A percentile compares a stretch with the other conserved stretches of the same genome.
Evolutionary conservation across 2,329 filamentous ascomycete species (phyloP).

Genomic region (Paecilomyces niveus): DNA sequence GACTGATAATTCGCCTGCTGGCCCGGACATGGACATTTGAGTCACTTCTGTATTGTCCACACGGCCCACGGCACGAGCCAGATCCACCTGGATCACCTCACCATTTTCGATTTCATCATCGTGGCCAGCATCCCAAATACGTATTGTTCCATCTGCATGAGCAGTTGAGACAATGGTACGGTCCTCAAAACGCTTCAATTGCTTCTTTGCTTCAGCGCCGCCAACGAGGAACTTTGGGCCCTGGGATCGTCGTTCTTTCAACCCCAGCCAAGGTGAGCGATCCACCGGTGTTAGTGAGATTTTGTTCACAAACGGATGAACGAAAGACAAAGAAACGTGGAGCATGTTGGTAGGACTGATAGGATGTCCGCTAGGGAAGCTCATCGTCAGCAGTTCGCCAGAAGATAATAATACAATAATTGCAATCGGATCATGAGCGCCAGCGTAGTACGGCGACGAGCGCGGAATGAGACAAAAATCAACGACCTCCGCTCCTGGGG

Average conservation of each 20-base stretch:
- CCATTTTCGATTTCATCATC: constrained; percentile 90
- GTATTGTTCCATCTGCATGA: constrained; percentile 85
- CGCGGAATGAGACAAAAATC: constrained; percentile 82
- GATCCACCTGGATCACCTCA: constrained; percentile 72
- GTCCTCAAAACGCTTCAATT: constrained; percentile 69
- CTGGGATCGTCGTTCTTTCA: constrained; percentile 75
- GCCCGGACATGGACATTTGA: constrained; percentile 70
- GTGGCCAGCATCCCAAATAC: constrained; percentile 87
- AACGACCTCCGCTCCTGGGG: constrained; percentile 66
- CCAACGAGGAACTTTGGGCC: constrained; percentile 74
- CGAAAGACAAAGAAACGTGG: constrained; percentile 76
- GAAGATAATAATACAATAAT: constrained; percentile 72
- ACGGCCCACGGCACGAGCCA: constrained; percentile 74
- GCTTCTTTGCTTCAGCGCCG: constrained; percentile 64
- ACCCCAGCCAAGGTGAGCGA: constrained; percentile 76
- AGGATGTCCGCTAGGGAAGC: constrained; percentile 84
- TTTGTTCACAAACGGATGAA: constrained; percentile 80
- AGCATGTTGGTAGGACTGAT: constrained; percentile 91
- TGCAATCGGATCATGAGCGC: constrained; percentile 85
- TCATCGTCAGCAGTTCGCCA: constrained; percentile 82
- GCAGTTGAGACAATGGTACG: constrained; percentile 80
- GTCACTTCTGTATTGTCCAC: constrained; percentile 70
- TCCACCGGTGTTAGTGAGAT: constrained; percentile 67
- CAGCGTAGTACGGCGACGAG: constrained; percentile 73
- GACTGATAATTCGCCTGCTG: constrained; percentile 75